Evolutionary conservation across 192 early-diverging fungal genomes (phyloP).

Genomic region (Umbelopsis sp.): DNA sequence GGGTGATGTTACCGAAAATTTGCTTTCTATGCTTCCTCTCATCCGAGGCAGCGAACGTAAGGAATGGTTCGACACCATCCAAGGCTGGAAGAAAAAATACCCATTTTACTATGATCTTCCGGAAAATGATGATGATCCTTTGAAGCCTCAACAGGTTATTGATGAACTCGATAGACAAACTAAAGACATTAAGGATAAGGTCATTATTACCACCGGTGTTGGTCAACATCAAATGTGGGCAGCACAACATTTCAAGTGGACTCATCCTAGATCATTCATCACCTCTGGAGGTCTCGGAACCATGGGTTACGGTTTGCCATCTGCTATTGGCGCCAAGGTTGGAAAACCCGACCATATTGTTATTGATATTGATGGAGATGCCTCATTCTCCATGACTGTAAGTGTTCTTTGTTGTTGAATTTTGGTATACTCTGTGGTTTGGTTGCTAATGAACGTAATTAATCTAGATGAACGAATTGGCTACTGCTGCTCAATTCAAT

Average conservation of each 20-base stretch:
- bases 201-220: constrained; percentile 95
- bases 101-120: constrained; percentile 82
- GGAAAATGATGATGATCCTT: constrained; percentile 54
- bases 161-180: constrained; percentile 90
- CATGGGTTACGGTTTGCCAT: constrained; percentile 97
- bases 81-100: constrained; percentile 90
- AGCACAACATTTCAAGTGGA: constrained; percentile 94
- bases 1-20: constrained; percentile 92
- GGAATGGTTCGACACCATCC: constrained; percentile 84
- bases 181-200: constrained; percentile 82
- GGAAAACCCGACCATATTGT: constrained; percentile 92
- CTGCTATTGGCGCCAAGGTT: constrained; percentile 97
- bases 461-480: constrained; percentile 78
- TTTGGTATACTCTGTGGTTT: not conserved
- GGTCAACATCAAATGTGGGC: constrained; percentile 99
- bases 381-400: constrained; percentile 97
- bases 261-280: constrained; percentile 84
- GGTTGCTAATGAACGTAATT: not conserved
- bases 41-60: constrained; percentile 70
- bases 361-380: constrained; percentile 98
- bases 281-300: constrained; percentile 98
- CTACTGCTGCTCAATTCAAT: constrained; percentile 96
- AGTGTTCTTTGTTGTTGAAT: not conserved
- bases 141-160: constrained; percentile 95
- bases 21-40: constrained; percentile 77